Percentiles rank a stretch among this genome's conserved stretches.
Evolutionary conservation across 208 protist species (phyloP).

Genomic region (Trypanosoma rangeli): DNA sequence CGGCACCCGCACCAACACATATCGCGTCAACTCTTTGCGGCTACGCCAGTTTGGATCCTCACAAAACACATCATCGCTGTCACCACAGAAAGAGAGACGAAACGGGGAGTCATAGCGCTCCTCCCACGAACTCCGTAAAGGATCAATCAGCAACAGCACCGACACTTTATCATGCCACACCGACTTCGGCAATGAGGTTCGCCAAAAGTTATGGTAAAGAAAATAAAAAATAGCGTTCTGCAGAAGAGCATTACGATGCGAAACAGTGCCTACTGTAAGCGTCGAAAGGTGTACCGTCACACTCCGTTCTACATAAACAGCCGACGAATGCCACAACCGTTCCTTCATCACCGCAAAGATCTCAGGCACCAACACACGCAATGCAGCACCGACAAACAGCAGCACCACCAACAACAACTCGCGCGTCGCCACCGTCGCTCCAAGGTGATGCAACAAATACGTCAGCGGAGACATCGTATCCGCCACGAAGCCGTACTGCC

Average conservation of each 20-base stretch:
- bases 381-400: conserved; percentile 11
- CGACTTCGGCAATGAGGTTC: conserved; percentile 29
- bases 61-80: conserved; percentile 30
- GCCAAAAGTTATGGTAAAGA: conserved; percentile 41
- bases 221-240: conserved; percentile 75
- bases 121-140: conserved; percentile 39
- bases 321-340: background rate
- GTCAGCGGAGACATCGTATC: background rate
- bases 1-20: conserved; percentile 49
- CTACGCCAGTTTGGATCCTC: conserved; percentile 33
- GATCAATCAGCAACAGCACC: conserved; percentile 59
- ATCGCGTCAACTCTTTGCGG: conserved; percentile 32
- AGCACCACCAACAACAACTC: conserved; percentile 29
- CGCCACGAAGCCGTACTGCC: background rate
- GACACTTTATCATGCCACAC: conserved; percentile 41
- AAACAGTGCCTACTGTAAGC: conserved; percentile 23
- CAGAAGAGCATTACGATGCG: conserved; percentile 51
- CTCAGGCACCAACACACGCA: conserved; percentile 16
- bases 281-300: conserved; percentile 25
- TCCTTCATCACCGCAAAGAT: background rate
- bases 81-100: conserved; percentile 22
- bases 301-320: conserved; percentile 21
- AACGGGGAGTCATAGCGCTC: conserved; percentile 55
- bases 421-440: background rate
- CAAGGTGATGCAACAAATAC: background rate